phyloP scores from a whole-genome alignment of 257 asterid species.

The Ajuga chamaepitys region DNA sequence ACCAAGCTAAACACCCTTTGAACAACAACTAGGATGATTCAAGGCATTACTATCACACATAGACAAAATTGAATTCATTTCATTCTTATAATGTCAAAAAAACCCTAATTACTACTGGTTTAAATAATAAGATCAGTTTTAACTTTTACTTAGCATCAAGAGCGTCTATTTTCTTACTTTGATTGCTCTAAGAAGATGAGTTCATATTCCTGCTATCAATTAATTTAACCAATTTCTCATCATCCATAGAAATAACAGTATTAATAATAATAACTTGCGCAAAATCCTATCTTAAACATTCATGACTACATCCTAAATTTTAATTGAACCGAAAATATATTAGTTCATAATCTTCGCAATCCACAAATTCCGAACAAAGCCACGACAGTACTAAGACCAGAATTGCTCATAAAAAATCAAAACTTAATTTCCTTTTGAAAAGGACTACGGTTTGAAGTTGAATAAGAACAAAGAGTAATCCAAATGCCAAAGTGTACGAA shows the following conservation, averaged over 20 bases:
- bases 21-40: not conserved
- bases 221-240: too few relatives aligned
- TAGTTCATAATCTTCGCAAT: not conserved
- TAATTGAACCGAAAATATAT: too few relatives aligned
- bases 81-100: not conserved
- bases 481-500: not conserved
- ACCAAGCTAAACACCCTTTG: too few relatives aligned
- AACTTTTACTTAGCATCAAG: not conserved
- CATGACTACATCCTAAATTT: too few relatives aligned
- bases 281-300: too few relatives aligned
- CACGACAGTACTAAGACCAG: not conserved
- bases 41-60: not conserved
- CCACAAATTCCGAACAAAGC: not conserved
- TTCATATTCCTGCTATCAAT: too few relatives aligned
- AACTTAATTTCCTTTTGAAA: too few relatives aligned
- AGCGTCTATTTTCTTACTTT: too few relatives aligned
- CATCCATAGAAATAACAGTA: too few relatives aligned
- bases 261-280: too few relatives aligned
- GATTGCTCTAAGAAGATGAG: too few relatives aligned
- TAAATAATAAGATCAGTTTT: not conserved
- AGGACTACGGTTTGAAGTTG: not conserved
- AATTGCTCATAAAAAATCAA: not conserved
- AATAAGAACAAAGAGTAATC: not conserved
- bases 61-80: not conserved
- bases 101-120: not conserved